Evolutionary conservation across 2,329 filamentous ascomycete genomes (phyloP).

Genomic region (Paracoccidioides lutzii): DNA sequence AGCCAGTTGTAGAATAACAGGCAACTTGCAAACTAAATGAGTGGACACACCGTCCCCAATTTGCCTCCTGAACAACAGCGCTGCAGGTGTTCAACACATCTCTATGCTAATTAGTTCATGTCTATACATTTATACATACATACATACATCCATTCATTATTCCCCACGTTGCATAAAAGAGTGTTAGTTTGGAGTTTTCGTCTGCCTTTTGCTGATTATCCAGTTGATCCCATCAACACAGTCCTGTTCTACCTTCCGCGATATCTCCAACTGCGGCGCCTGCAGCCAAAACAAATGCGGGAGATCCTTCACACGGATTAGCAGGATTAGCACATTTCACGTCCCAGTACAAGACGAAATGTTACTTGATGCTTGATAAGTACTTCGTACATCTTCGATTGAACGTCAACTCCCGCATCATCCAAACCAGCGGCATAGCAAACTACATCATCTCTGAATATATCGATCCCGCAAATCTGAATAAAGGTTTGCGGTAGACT

Average conservation of each 20-base stretch:
- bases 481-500: background rate
- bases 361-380: background rate
- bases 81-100: no score
- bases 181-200: background rate
- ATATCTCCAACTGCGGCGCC: background rate
- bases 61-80: no score
- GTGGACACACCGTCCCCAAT: no score
- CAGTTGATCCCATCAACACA: conserved; percentile 1
- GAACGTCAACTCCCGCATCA: conserved; percentile 3
- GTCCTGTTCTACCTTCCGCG: conserved; percentile 2
- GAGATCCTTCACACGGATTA: background rate
- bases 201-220: background rate
- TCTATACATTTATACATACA: no score
- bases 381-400: background rate
- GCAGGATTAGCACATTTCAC: background rate
- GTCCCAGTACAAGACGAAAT: no score
- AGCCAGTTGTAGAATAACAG: no score
- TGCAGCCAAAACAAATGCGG: conserved; percentile 2
- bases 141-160: no score
- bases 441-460: conserved; percentile 2
- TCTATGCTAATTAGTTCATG: no score
- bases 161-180: no score
- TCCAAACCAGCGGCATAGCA: conserved; percentile 3
- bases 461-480: conserved; percentile 1
- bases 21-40: no score